Base-by-base conservation (phyloP, 164 flowering plant genomes). In the Macadamia tetraphylla region DNA sequence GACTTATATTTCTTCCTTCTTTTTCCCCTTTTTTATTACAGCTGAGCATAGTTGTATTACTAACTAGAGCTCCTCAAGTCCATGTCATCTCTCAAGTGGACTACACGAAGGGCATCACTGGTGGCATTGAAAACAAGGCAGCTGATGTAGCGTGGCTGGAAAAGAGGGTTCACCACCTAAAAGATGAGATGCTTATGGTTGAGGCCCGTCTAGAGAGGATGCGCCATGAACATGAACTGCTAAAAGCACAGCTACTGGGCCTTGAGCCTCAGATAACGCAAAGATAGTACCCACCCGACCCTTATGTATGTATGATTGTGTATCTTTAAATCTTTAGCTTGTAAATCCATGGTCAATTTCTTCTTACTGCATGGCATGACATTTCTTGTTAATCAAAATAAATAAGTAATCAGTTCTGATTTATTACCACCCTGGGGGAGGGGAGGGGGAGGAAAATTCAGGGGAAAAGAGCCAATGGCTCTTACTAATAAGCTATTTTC, bases 121-220 rank as follows among this genome's bases (percentile, higher is more conserved):
- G 48, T 53, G 78, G 70, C 42, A 43, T 30, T 0, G 70, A 73
- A 0, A 84, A 73, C 55, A 78, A 75, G 70, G 71, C 82, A 9
- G 76, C 82, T 15, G 88, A 78, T 5, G 52, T 77, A 31, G 84
- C 83, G 40, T 91, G 90, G 92, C 64, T 91, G 70, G 91, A 88
- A 71, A 81, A 75, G 71, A 90, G 88, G 65, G 66, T 88, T 40
- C 80, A 82, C 74, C 81, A 81, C 69, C 93, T 94, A 12, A 87
- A 86, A 75, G 96, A 88, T 46, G 98, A 94, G 78, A 85, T 94
- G 92, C 61, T 80, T 43, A 76, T 88, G 83, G 88, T 91, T 17
- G 97, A 88, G 78, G 68, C 85, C 32, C 82, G 86, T 63, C 76
- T 94, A 29, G 96, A 90, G 74, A 86, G 79, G 74, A 88, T 91